Conservation (phyloP, 306 rosid genomes). For the Chamaecrista fasciculata region DNA sequence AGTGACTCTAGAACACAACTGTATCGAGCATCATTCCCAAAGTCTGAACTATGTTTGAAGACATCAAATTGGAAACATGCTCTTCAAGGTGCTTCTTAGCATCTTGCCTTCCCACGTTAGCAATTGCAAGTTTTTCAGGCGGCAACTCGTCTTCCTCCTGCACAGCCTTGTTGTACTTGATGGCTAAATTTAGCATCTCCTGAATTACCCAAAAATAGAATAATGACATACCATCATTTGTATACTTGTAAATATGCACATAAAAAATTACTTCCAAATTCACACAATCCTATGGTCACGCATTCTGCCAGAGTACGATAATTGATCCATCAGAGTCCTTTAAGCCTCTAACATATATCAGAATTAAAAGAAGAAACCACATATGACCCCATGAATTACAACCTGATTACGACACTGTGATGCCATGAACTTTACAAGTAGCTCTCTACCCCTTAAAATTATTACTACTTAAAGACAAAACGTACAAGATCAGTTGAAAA, state of each 20-base stretch:
- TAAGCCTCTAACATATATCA: not conserved
- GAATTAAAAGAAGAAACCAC: not conserved
- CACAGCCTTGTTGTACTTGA: constrained; percentile 89
- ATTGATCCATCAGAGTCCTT: not conserved
- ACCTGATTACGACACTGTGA: no score
- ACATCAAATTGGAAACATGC: constrained; percentile 91
- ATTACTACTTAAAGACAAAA: no score
- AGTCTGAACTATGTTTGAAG: constrained; percentile 90
- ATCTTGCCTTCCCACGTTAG: constrained; percentile 79
- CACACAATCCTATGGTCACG: not conserved
- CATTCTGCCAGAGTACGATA: not conserved
- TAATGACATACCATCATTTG: not conserved
- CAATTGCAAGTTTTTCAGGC: constrained; percentile 88
- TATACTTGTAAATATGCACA: not conserved
- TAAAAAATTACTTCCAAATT: not conserved
- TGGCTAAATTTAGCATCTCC: constrained; percentile 84
- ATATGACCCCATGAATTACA: no score
- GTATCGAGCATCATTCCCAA: constrained; percentile 95
- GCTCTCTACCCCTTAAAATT: no score
- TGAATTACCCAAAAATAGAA: constrained; percentile 34
- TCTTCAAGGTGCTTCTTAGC: constrained; percentile 97
- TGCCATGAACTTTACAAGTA: no score
- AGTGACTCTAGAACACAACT: constrained; percentile 63
- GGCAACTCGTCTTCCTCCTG: constrained; percentile 95
- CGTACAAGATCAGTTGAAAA: no score